These are phyloP conservation scores for Diaporthe sp. DNA, from an alignment of 2,329 filamentous ascomycete species.

Conservation along the genomic window DNA sequence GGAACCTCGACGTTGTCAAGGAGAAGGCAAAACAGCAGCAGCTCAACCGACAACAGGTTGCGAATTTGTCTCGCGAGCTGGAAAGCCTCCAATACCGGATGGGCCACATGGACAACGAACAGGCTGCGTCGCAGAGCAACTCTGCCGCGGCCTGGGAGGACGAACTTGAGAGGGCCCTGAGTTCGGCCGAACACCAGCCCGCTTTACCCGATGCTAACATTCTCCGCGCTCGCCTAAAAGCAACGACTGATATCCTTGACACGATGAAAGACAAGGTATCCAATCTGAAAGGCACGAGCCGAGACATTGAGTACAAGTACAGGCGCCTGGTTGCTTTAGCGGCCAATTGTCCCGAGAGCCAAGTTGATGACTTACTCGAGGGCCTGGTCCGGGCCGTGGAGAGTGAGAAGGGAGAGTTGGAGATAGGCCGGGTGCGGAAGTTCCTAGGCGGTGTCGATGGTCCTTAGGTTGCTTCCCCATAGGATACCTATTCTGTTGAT, in stretches of 20 bases:
- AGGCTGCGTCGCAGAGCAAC: constrained; percentile 59
- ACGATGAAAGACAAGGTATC: constrained; percentile 76
- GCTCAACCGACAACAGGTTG: constrained; percentile 77
- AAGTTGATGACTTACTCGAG: constrained; percentile 85
- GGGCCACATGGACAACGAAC: constrained; percentile 58
- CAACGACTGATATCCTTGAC: constrained; percentile 77
- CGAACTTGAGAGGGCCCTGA: constrained; percentile 63
- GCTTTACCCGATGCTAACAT: constrained; percentile 70
- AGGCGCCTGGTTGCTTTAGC: constrained; percentile 89
- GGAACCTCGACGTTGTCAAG: constrained; percentile 78
- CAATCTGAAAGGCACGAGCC: constrained; percentile 81
- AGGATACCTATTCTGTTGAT: neutral
- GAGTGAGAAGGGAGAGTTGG: constrained; percentile 82
- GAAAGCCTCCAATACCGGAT: constrained; percentile 75
- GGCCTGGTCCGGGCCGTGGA: constrained; percentile 88
- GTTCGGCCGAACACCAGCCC: constrained; percentile 56
- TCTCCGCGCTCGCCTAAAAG: constrained; percentile 76
- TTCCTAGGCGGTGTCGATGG: constrained; percentile 85
- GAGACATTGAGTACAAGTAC: constrained; percentile 89
- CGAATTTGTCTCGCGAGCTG: constrained; percentile 81
- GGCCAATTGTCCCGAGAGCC: constrained; percentile 80
- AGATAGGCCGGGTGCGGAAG: constrained; percentile 81
- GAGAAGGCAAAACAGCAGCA: constrained; percentile 73
- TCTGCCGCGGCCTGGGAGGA: constrained; percentile 66
- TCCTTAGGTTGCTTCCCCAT: constrained; percentile 42